Percentiles rank a stretch among this genome's conserved stretches.
Evolutionary conservation across 768 basidiomycete species (phyloP).

Genomic region (Clavaria fumosa): DNA sequence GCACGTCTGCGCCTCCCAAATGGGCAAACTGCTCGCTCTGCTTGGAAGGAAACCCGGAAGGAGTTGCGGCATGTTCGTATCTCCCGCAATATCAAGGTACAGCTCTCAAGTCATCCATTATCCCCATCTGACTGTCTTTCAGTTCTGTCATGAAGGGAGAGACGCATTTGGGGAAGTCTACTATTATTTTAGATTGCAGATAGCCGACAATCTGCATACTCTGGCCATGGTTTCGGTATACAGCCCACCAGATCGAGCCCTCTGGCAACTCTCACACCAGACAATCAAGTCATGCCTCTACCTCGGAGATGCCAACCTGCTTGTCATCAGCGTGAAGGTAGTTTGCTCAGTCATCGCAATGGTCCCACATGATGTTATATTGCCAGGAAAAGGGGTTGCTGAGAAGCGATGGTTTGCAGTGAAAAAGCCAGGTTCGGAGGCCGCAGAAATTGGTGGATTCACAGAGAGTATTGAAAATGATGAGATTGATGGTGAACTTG

Average conservation of each 20-base stretch:
- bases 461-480: no score
- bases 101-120: not conserved
- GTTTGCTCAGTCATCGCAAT: conserved; percentile 16
- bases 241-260: conserved; percentile 9
- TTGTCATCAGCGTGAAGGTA: conserved; percentile 9
- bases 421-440: no score
- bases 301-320: conserved; percentile 7
- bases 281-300: conserved; percentile 11
- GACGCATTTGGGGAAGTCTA: conserved; percentile 12
- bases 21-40: conserved; percentile 6
- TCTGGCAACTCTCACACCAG: conserved; percentile 12
- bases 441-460: no score
- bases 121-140: not conserved
- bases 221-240: conserved; percentile 14
- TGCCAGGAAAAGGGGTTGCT: no score
- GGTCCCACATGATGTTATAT: conserved; percentile 9
- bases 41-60: conserved; percentile 5
- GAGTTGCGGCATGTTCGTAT: not conserved
- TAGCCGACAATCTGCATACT: not conserved
- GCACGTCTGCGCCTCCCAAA: conserved; percentile 8
- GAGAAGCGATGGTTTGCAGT: no score
- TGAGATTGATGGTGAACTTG: no score
- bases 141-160: not conserved
- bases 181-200: conserved; percentile 10
- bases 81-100: conserved; percentile 5